Conservation (phyloP, 1,284 basidiomycete genomes). For the Meira nashicola region DNA sequence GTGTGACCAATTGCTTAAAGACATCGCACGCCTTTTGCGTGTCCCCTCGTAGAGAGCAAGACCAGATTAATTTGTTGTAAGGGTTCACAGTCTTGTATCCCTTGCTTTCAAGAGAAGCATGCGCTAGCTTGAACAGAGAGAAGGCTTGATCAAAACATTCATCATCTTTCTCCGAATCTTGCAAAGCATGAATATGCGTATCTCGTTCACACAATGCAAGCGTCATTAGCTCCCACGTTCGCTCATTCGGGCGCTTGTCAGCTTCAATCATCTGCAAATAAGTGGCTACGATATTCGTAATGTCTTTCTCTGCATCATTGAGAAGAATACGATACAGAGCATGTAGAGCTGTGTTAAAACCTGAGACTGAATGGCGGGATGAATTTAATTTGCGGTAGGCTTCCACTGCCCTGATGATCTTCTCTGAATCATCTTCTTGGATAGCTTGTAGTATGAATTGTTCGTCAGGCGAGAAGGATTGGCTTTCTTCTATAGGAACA, state of each 20-base stretch:
- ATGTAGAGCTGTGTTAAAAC: constrained; percentile 67
- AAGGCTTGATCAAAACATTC: constrained; percentile 51
- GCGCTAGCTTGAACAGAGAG: constrained; percentile 60
- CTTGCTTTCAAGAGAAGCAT: constrained; percentile 32
- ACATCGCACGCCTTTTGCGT: constrained; percentile 66
- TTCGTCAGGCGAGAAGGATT: no score
- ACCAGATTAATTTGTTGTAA: constrained; percentile 64
- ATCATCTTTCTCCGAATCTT: neutral
- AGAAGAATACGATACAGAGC: constrained; percentile 60
- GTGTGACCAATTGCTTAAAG: constrained; percentile 65
- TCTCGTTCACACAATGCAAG: constrained; percentile 69
- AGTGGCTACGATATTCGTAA: constrained; percentile 57
- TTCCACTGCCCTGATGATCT: constrained; percentile 18
- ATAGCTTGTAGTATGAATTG: constrained; percentile 10
- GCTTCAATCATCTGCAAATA: constrained; percentile 73
- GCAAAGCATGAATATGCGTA: neutral
- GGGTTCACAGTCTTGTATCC: constrained; percentile 54
- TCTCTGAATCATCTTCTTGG: constrained; percentile 14
- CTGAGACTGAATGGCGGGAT: constrained; percentile 33
- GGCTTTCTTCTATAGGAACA: no score
- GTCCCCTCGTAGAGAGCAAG: constrained; percentile 63
- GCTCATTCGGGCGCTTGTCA: constrained; percentile 64
- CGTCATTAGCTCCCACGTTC: constrained; percentile 70
- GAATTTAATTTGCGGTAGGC: constrained; percentile 40
- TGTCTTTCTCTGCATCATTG: constrained; percentile 60